These are phyloP conservation scores for Triticum monococcum DNA, from an alignment of 176 grass and related monocot species.

Conservation along the genomic window DNA sequence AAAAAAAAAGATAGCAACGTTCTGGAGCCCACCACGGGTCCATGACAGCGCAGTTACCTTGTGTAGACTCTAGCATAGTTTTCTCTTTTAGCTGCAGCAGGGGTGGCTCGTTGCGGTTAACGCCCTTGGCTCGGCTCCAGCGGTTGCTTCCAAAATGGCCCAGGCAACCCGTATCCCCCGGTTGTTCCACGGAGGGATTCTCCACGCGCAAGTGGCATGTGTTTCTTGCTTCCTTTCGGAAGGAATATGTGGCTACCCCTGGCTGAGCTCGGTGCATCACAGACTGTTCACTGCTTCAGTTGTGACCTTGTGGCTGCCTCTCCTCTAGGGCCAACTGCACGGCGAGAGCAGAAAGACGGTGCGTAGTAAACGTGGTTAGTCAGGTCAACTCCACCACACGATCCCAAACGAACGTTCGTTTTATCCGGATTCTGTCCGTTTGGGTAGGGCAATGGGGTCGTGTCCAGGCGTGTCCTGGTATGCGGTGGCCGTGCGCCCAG, in stretches of 20 bases:
- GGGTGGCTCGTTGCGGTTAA: not conserved
- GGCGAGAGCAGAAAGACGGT: not conserved
- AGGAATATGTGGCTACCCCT: not conserved
- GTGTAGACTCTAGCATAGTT: not conserved
- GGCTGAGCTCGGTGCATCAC: not conserved
- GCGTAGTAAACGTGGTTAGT: not conserved
- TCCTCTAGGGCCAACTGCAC: not conserved
- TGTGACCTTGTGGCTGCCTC: not conserved
- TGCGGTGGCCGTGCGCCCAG: too few species aligned
- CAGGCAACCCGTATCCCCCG: not conserved
- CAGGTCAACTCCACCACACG: too few species aligned
- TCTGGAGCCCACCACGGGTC: too few species aligned
- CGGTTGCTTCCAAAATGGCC: not conserved
- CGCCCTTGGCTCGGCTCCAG: not conserved
- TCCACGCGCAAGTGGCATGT: not conserved
- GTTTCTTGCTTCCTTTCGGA: constrained; percentile 26
- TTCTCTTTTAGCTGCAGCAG: not conserved
- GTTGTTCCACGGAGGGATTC: not conserved
- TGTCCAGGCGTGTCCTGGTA: too few species aligned
- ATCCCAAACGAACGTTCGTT: too few species aligned
- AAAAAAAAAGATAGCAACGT: too few species aligned
- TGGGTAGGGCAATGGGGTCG: too few species aligned
- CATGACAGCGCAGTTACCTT: too few species aligned
- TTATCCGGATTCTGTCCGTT: too few species aligned
- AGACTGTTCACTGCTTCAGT: not conserved